Conservation (phyloP, 768 basidiomycete species). For the Boletus coccyginus region DNA sequence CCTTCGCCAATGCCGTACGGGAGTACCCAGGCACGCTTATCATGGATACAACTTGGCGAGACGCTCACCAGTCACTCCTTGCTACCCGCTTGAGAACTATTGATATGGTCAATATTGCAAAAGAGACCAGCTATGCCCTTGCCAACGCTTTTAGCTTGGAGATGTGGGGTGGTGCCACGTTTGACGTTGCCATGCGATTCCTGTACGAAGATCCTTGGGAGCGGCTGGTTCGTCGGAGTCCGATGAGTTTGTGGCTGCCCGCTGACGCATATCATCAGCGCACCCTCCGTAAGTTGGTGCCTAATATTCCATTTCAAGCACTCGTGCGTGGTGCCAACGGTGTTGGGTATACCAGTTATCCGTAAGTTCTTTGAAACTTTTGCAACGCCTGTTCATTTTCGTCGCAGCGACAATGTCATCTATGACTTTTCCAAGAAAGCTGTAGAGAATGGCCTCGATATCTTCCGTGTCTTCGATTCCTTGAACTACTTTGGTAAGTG, state of each 20-base stretch:
- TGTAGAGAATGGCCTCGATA: constrained; percentile 99
- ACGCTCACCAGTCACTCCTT: constrained; percentile 96
- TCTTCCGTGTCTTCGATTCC: constrained; percentile 99
- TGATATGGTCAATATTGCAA: constrained; percentile 98
- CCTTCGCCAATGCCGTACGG: constrained; percentile 96
- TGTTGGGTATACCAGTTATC: constrained; percentile 98
- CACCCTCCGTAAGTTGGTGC: constrained; percentile 90
- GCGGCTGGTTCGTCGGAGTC: constrained; percentile 61
- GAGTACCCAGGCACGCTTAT: constrained; percentile 93
- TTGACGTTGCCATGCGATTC: constrained; percentile 99
- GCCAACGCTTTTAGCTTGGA: constrained; percentile 96
- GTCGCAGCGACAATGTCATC: constrained; percentile 87
- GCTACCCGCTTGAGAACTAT: constrained; percentile 94
- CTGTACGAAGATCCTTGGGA: constrained; percentile 99
- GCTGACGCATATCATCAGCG: constrained; percentile 47
- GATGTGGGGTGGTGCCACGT: constrained; percentile 99
- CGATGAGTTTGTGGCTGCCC: background rate
- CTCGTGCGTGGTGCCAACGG: constrained; percentile 98
- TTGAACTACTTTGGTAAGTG: constrained; percentile 93
- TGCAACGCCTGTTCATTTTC: constrained; percentile 5
- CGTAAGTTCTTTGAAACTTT: constrained; percentile 48
- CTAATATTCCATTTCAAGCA: constrained; percentile 98
- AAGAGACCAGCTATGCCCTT: constrained; percentile 93
- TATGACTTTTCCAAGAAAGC: constrained; percentile 99
- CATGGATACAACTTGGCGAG: constrained; percentile 99